A percentile compares a stretch with the other conserved stretches of the same genome.
These are phyloP conservation scores for Sanghuangporus weigelae DNA, from an alignment of 1,284 basidiomycete genomes.

Conservation along the genomic window DNA sequence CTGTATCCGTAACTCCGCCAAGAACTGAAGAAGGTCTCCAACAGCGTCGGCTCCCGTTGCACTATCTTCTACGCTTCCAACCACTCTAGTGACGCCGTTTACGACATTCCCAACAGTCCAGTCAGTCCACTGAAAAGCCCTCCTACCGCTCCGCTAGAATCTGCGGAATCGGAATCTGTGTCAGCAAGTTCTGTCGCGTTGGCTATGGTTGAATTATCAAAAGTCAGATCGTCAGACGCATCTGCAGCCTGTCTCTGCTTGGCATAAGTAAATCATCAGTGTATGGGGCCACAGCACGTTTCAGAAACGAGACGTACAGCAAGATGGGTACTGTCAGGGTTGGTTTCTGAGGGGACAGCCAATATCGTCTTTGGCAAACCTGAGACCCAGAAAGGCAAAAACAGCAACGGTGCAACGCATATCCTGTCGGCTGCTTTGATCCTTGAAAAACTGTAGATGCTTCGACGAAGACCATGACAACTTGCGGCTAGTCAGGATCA, in stretches of 20 bases:
- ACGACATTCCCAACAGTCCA: constrained; percentile 2
- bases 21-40: not conserved
- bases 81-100: constrained; percentile 5
- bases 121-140: not conserved
- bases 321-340: not conserved
- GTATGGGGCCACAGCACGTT: not conserved
- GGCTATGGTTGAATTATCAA: not conserved
- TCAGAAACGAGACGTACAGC: not conserved
- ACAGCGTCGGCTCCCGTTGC: not conserved
- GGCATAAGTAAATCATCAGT: not conserved
- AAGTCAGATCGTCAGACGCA: not conserved
- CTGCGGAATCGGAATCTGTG: not conserved
- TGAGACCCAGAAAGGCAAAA: constrained; percentile 15
- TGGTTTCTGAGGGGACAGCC: constrained; percentile 21
- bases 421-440: not conserved
- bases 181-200: not conserved
- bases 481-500: too few species aligned
- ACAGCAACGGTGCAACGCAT: constrained; percentile 1
- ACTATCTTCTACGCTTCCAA: not conserved
- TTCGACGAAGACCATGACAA: too few species aligned
- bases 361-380: constrained; percentile 21
- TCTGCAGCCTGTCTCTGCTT: not conserved
- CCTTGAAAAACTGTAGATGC: too few species aligned
- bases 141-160: not conserved
- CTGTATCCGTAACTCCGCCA: not conserved